A percentile compares a stretch with the other conserved stretches of the same genome.
Evolutionary conservation across 139 green algal species (phyloP).

Genomic region (Chlamydomonas incerta): DNA sequence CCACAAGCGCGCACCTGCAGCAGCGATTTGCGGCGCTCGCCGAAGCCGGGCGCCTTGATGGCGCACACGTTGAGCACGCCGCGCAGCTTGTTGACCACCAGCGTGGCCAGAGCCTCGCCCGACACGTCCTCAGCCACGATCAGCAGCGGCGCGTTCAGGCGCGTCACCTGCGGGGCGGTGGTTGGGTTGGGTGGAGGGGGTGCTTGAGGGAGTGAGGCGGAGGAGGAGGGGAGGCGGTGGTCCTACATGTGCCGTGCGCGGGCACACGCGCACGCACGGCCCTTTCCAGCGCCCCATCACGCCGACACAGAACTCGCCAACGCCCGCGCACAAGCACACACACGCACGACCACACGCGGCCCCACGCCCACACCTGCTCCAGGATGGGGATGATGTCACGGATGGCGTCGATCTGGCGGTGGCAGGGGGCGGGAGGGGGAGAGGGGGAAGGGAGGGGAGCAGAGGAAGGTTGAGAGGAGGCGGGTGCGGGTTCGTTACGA

Average conservation of each 20-base stretch:
- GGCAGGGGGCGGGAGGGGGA: not conserved
- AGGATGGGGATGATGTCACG: slow-evolving; percentile 84
- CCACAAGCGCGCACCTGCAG: slow-evolving; percentile 67
- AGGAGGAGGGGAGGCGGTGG: too few species aligned
- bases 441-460: not conserved
- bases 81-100: slow-evolving; percentile 99
- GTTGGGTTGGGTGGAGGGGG: too few species aligned
- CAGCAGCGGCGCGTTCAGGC: slow-evolving; percentile 86
- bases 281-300: too few species aligned
- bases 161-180: slow-evolving; percentile 56
- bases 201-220: too few species aligned
- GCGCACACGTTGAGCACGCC: slow-evolving; percentile 95
- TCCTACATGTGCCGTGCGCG: too few species aligned
- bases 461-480: too few species aligned
- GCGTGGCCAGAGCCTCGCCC: slow-evolving; percentile 84
- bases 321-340: too few species aligned
- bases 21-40: slow-evolving; percentile 97
- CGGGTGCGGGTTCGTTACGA: too few species aligned
- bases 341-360: too few species aligned
- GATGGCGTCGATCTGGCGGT: slow-evolving; percentile 71
- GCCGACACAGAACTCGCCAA: too few species aligned
- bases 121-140: slow-evolving; percentile 98
- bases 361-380: slow-evolving; percentile 64
- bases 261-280: too few species aligned
- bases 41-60: slow-evolving; percentile 96